phyloP scores from a whole-genome alignment of 306 rosid species.

The Cicer cuneatum region DNA sequence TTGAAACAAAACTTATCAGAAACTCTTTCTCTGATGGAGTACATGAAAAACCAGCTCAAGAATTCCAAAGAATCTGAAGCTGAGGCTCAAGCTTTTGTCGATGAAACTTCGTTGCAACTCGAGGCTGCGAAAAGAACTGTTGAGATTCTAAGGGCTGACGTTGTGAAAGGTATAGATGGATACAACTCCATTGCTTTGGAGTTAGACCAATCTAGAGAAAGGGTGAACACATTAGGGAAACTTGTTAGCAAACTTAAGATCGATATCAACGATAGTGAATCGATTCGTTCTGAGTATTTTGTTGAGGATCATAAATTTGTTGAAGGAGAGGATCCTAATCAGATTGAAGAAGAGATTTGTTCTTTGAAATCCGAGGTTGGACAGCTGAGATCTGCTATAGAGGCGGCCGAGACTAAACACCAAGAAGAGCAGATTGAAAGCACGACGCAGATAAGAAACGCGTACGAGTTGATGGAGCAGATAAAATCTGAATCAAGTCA shows the following conservation, averaged over 20 bases:
- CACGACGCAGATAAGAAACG: slow-evolving; percentile 65
- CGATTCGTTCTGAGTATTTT: slow-evolving; percentile 32
- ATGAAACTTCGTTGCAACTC: slow-evolving; percentile 71
- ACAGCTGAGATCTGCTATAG: slow-evolving; percentile 59
- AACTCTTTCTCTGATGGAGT: slow-evolving; percentile 65
- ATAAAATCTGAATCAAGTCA: slow-evolving; percentile 60
- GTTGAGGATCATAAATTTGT: slow-evolving; percentile 20
- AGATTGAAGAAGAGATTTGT: slow-evolving; percentile 53
- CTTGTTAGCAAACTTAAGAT: slow-evolving; percentile 59
- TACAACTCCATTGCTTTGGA: slow-evolving; percentile 61
- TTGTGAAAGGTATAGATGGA: slow-evolving; percentile 57
- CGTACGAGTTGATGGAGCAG: slow-evolving; percentile 72
- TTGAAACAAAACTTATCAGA: slow-evolving; percentile 72
- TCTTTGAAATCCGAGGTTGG: slow-evolving; percentile 63
- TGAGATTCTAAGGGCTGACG: slow-evolving; percentile 65
- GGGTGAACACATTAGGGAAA: slow-evolving; percentile 60
- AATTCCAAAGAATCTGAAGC: slow-evolving; percentile 71
- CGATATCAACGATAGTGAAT: slow-evolving; percentile 34
- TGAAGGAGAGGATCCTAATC: slow-evolving; percentile 39
- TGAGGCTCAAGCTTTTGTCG: slow-evolving; percentile 59
- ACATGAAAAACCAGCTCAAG: slow-evolving; percentile 62
- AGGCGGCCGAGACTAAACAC: slow-evolving; percentile 72
- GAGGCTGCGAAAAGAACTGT: slow-evolving; percentile 67
- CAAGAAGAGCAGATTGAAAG: slow-evolving; percentile 75
- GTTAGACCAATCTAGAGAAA: slow-evolving; percentile 65